Base-by-base conservation (phyloP, 169 alveolate genomes). In the Plasmodium gonderi region DNA sequence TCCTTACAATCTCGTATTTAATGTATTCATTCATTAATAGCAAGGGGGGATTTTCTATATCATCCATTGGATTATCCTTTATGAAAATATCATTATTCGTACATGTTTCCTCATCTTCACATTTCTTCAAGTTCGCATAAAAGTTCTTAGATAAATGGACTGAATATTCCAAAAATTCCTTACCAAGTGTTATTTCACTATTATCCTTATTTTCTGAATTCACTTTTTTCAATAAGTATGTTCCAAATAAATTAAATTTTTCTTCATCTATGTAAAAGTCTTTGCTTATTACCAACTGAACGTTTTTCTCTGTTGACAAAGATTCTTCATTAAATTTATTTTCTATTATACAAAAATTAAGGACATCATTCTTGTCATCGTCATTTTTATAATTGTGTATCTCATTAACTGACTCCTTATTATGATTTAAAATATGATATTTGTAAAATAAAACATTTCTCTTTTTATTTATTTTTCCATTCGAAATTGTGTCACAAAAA, bases 231-330 rank as follows among this genome's bases (percentile, higher is more conserved):
- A 85, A 20, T 54, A 85, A 75, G 47, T 40, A 54, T 20, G 36
- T 38, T 75, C 79, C 44, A 29, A 74, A 85, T 75, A 65, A 85
- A 51, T 20, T 20, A 74, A 85, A 85, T 14, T 74, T 75, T 40
- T 85, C 79, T 26, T 85, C 92, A 78, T 85, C 67, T 11, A 75
- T 45, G 78, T 85, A 85, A 85, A 85, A 85, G 49, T 85, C 60
- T 65, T 85, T 85, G 45, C 65, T 72, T 31, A 85, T 85, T 76
- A 85, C 79, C 33, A 85, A 7, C 47, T 85, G 92, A 1, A 75
- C 45, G 23, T 75, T 74, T 23, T 20, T 20, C 14, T 85, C 72
- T 85, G 7, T 49, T 26, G 72, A 23, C 5, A 26, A 36, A 11
- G 17, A n/a, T 20, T 49, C 45, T 75, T 85, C 87, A 75, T 51